Base-by-base conservation (phyloP, 805 yeast genomes). In the Cyberlindnera euphorbiiphila region DNA sequence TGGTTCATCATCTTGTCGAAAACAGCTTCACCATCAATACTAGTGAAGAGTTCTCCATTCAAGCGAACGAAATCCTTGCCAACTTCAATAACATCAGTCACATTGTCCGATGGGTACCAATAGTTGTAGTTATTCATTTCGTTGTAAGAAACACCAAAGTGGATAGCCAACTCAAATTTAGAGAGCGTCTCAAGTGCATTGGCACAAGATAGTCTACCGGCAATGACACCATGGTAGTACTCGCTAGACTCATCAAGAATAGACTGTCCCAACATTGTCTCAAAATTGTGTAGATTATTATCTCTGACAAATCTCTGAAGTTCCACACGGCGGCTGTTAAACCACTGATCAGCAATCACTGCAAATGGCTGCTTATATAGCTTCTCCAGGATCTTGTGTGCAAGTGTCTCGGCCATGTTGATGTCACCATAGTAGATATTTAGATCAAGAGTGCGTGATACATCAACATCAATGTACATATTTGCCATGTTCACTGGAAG, bases 281-380 rank as follows among this genome's bases (percentile, higher is more conserved):
- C 22, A 30, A 52, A 52, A 13, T 31, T 18, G 18, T 52, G 49
- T 6, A 52, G 33, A 25, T 62, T 52, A 21, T 69, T 52, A 6
- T 30, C 27, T 4, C 52, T 25, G 16, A 79, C 69, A 23, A 88
- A 65, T 19, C 66, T 49, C 42, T 71, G 69, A 32, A 82, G 63
- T 15, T 59, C 44, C 1, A 48, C 39, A 13, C 68, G 65, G 26
- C 68, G 64, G 36, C 93, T 70, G 40, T 78, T 76, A 10, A 81
- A 71, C 45, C 85, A 68, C n/a, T 78, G 70, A 57, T 88, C 96
- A 20, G 75, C 85, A 34, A 88, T 53, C 14, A 89, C 58, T 4
- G 81, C 74, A n/a, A 95, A 91, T 8, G 62, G 68, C 40, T 65
- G 51, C 16, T 36, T 18, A 52, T 81, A 73, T 10, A 88, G 50